These are phyloP conservation scores for Huiozyma naganishii DNA, from an alignment of 805 yeast genomes.

Conservation along the genomic window DNA sequence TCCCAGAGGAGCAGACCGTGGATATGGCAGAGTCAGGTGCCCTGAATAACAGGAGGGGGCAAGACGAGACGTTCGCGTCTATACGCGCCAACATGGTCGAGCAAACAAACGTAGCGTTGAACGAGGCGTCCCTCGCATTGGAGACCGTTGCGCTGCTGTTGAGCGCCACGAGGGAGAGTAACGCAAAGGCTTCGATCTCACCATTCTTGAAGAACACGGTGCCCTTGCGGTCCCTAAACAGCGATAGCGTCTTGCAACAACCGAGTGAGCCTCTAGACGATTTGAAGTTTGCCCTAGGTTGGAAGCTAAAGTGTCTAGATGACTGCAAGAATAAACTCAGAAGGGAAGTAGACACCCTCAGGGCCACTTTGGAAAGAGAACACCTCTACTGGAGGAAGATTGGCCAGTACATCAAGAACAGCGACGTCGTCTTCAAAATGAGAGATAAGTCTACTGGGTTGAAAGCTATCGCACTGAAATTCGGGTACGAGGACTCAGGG, in stretches of 20 bases:
- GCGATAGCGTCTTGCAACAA: conserved; percentile 26
- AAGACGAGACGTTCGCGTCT: conserved; percentile 4
- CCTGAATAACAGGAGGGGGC: background rate
- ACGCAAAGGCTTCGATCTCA: conserved; percentile 81
- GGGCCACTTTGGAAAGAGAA: conserved; percentile 49
- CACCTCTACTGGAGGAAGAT: conserved; percentile 43
- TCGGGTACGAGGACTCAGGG: conserved; percentile 88
- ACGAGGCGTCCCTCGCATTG: conserved; percentile 78
- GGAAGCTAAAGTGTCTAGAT: conserved; percentile 68
- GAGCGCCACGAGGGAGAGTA: conserved; percentile 72
- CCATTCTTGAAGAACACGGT: conserved; percentile 66
- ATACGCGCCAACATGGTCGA: conserved; percentile 44
- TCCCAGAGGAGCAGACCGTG: background rate
- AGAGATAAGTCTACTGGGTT: conserved; percentile 45
- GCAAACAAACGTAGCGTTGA: conserved; percentile 56
- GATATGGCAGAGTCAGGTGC: background rate
- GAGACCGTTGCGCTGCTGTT: conserved; percentile 80
- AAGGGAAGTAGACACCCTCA: conserved; percentile 40
- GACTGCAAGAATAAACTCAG: conserved; percentile 44
- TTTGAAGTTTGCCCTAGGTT: conserved; percentile 40
- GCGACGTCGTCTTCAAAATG: conserved; percentile 45
- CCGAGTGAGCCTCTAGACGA: conserved; percentile 15
- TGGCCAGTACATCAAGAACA: conserved; percentile 18
- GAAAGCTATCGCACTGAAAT: conserved; percentile 62
- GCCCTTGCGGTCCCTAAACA: conserved; percentile 63